A percentile compares a stretch with the other conserved stretches of the same genome.
These are phyloP conservation scores for Trypethelium eluteriae DNA, from an alignment of 495 filamentous ascomycete species.

Conservation along the genomic window DNA sequence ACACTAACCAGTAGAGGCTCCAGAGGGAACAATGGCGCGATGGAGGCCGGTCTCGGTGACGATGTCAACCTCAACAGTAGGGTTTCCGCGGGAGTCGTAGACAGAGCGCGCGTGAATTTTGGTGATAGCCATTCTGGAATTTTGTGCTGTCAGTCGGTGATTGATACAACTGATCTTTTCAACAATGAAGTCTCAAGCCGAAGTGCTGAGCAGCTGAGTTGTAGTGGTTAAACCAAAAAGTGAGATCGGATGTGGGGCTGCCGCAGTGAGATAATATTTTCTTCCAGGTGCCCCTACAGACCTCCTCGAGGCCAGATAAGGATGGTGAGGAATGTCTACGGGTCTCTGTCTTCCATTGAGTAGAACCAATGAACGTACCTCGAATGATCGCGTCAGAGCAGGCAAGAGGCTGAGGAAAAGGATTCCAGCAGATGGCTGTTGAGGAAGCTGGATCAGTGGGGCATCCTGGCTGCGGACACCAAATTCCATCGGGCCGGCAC, in stretches of 20 bases:
- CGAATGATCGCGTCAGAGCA: not conserved
- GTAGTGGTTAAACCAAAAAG: not conserved
- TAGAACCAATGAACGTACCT: not conserved
- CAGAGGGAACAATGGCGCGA: constrained; percentile 97
- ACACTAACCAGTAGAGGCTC: constrained; percentile 77
- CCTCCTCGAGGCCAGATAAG: no score
- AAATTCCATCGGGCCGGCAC: not conserved
- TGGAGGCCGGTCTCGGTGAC: constrained; percentile 94
- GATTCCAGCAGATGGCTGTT: not conserved
- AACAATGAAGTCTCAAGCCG: not conserved
- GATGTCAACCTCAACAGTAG: constrained; percentile 91
- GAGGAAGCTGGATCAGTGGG: not conserved
- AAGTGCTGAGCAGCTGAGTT: constrained; percentile 1
- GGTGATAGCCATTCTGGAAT: constrained; percentile 74
- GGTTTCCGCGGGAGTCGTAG: constrained; percentile 99
- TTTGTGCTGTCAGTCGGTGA: not conserved
- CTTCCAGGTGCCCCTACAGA: not conserved
- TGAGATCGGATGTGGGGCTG: not conserved
- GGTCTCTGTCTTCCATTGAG: not conserved
- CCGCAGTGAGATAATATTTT: not conserved
- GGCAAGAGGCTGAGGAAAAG: not conserved
- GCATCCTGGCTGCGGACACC: not conserved
- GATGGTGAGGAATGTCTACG: no score
- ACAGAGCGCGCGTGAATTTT: constrained; percentile 98
- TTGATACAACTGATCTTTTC: no score